Percentiles rank a stretch among this genome's conserved stretches.
Evolutionary conservation across 2,329 filamentous ascomycete species (phyloP).

Genomic region (Celoporthe dispersa): DNA sequence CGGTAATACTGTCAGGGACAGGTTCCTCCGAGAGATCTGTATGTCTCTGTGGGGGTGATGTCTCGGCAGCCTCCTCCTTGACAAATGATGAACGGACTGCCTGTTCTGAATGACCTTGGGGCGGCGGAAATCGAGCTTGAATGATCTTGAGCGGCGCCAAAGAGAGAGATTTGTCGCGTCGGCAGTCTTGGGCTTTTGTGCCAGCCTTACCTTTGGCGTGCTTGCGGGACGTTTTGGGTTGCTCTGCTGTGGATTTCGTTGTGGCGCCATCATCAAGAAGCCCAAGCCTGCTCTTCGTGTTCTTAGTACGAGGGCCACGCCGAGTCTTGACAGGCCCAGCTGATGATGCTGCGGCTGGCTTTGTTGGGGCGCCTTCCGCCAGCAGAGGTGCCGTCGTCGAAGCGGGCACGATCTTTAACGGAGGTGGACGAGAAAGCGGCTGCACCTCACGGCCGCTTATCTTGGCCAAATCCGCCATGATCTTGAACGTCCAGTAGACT

Average conservation of each 20-base stretch:
- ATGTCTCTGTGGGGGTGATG: not conserved
- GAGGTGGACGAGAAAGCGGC: constrained; percentile 1
- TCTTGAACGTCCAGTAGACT: constrained; percentile 50
- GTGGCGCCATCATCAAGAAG: not conserved
- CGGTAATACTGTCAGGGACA: constrained; percentile 30
- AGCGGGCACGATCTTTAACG: not conserved
- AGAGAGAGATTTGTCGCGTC: not conserved
- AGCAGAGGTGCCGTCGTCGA: not conserved
- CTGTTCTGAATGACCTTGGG: not conserved
- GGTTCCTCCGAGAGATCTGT: constrained; percentile 19
- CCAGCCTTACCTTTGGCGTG: not conserved
- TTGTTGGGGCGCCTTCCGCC: not conserved
- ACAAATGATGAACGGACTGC: not conserved
- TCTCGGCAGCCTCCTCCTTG: not conserved
- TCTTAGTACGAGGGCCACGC: constrained; percentile 28
- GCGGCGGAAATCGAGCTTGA: not conserved
- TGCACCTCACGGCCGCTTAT: constrained; percentile 37
- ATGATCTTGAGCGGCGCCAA: not conserved
- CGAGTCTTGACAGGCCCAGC: not conserved
- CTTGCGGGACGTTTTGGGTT: not conserved
- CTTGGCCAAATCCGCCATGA: constrained; percentile 44
- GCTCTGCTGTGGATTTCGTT: not conserved
- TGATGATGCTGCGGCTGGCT: not conserved
- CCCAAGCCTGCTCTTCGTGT: constrained; percentile 24
- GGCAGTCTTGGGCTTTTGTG: not conserved